Percentiles rank a stretch among this genome's conserved stretches.
Evolutionary conservation across 208 protist genomes (phyloP).

Genomic region (Trypanosoma avium): DNA sequence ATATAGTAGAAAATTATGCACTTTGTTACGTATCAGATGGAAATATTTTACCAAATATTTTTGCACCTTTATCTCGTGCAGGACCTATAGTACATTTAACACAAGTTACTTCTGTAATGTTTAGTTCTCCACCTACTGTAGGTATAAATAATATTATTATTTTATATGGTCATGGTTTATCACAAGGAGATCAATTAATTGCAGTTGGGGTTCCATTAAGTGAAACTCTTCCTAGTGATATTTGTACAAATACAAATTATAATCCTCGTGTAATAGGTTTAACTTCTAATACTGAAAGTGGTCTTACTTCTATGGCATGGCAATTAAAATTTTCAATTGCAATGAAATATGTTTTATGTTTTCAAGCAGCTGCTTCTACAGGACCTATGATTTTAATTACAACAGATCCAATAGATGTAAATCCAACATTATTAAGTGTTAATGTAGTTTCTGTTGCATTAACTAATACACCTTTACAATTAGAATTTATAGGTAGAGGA

Average conservation of each 20-base stretch:
- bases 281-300: slow-evolving; percentile 11
- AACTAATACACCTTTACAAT: slow-evolving; percentile 39
- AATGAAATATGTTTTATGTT: slow-evolving; percentile 77
- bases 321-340: slow-evolving; percentile 42
- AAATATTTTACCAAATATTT: slow-evolving; percentile 34
- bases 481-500: slow-evolving; percentile 58
- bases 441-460: slow-evolving; percentile 40
- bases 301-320: slow-evolving; percentile 33
- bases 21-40: slow-evolving; percentile 53
- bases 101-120: slow-evolving; percentile 37
- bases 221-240: slow-evolving; percentile 48
- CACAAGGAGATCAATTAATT: slow-evolving; percentile 46
- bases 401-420: slow-evolving; percentile 51
- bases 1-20: slow-evolving; percentile 40
- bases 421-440: slow-evolving; percentile 45
- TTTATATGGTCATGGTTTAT: slow-evolving; percentile 68
- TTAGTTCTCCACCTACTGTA: slow-evolving; percentile 25
- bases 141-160: slow-evolving; percentile 31
- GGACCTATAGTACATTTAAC: slow-evolving; percentile 61
- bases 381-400: slow-evolving; percentile 40
- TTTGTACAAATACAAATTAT: slow-evolving; percentile 69
- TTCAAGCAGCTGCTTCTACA: slow-evolving; percentile 34
- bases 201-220: slow-evolving; percentile 51
- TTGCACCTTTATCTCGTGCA: slow-evolving; percentile 42
- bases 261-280: slow-evolving; percentile 44